phyloP scores from a whole-genome alignment of 345 rosid species.

The Pseudoturritis turrita region DNA sequence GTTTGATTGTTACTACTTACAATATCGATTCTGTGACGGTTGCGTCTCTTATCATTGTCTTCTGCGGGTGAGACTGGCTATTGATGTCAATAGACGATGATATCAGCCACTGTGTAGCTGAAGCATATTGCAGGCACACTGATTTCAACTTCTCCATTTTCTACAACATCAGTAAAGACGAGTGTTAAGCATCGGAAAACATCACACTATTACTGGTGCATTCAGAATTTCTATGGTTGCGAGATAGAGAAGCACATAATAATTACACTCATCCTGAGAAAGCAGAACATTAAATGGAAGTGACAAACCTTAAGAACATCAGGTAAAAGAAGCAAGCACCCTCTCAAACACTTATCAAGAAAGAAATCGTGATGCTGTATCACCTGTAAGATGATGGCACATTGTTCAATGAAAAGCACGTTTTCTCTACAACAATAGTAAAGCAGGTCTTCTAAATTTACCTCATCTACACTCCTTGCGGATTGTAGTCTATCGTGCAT shows the following conservation, averaged over 20 bases:
- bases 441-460: conserved; percentile 19
- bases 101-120: conserved; percentile 94
- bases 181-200: background rate
- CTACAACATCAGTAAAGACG: conserved; percentile 43
- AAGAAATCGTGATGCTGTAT: conserved; percentile 84
- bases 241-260: background rate
- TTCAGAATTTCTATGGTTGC: background rate
- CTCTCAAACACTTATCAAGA: conserved; percentile 90
- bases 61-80: conserved; percentile 39
- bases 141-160: conserved; percentile 88
- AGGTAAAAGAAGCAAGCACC: conserved; percentile 94
- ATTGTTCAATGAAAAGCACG: background rate
- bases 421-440: background rate
- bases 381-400: conserved; percentile 50
- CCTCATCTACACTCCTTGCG: conserved; percentile 91
- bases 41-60: conserved; percentile 42
- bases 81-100: conserved; percentile 71
- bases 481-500: conserved; percentile 73
- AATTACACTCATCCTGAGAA: background rate
- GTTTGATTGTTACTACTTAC: conserved; percentile 47
- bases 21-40: conserved; percentile 70
- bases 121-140: conserved; percentile 81
- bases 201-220: background rate
- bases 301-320: conserved; percentile 74
- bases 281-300: background rate